Evolutionary conservation across 169 alveolate genomes (phyloP), one percentile per base, ranked within the genome.

Genomic region (Theileria orientalis): DNA sequence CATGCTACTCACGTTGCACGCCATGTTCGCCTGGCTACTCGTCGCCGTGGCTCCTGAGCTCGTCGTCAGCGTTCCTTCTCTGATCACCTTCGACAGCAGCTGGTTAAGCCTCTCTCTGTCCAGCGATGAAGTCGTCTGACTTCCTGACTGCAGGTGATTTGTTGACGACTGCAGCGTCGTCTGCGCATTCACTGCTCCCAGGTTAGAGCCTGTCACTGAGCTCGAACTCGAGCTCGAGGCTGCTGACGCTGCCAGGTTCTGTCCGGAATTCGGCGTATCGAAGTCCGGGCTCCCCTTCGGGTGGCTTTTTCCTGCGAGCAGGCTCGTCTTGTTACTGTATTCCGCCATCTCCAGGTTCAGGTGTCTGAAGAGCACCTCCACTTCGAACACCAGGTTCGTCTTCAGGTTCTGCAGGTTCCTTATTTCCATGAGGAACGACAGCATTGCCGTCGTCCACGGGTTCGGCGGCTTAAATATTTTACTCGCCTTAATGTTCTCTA

Each of bases 391-490:
- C 37, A 93, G 76, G 47, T 91, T 90, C 14, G 97, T 88, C 69
- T 92, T 93, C 57, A 90, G 87, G 56, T 83, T 83, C 47, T 90
- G 92, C 16, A 92, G 74, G 54, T 78, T 83, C 69, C 93, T 96
- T 37, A 95, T 79, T 84, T 95, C 97, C 51, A 94, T 94, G 54
- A 95, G 83, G 44, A 92, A 77, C 63, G 80, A 76, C 37, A 95
- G 78, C 56, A 92, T 64, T 27, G 95, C 95, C 37, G 92, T 77
- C 21, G 98, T 93, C 98, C 98, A 95, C 16, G 98, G 97, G 74
- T 95, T 95, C n/a, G 98, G 98, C 9, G 97, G 95, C 44, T 80
- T 84, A 84, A 92, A 95, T 29, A 83, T 87, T 86, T 91, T 90
- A 6, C 95, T 87, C 59, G 68, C 37, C 49, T 84, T 76, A 0